These are phyloP conservation scores for Hyaloscypha bicolor DNA, from an alignment of 495 filamentous ascomycete genomes.

Conservation along the genomic window DNA sequence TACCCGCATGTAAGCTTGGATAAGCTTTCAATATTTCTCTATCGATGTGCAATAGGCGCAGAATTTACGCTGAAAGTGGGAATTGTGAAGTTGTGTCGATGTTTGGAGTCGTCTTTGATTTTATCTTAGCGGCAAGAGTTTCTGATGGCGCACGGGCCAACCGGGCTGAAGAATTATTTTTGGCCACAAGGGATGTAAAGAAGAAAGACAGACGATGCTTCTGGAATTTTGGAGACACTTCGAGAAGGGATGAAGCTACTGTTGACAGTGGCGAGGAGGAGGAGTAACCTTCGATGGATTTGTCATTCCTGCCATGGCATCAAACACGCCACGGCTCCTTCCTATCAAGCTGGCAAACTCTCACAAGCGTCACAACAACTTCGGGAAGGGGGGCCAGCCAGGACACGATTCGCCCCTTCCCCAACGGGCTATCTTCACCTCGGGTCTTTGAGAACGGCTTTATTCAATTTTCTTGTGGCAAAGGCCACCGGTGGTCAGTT, in stretches of 20 bases:
- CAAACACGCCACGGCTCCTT: slow-evolving; percentile 8
- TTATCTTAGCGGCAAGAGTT: slow-evolving; percentile 27
- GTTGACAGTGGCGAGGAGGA: slow-evolving; percentile 14
- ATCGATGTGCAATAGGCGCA: neutral
- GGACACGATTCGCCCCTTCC: slow-evolving; percentile 94
- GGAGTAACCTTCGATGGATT: slow-evolving; percentile 24
- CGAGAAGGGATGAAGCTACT: slow-evolving; percentile 26
- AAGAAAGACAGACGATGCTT: slow-evolving; percentile 1
- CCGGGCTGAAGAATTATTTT: slow-evolving; percentile 9
- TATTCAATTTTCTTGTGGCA: slow-evolving; percentile 91
- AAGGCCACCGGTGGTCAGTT: slow-evolving; percentile 92
- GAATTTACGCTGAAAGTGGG: neutral
- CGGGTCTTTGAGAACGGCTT: slow-evolving; percentile 84
- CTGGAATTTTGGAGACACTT: neutral
- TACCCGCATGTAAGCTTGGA: neutral
- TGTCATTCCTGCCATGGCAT: slow-evolving; percentile 26
- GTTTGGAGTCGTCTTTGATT: slow-evolving; percentile 14
- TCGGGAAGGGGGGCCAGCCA: slow-evolving; percentile 63
- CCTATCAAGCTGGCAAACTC: neutral
- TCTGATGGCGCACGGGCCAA: slow-evolving; percentile 17
- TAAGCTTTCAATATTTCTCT: neutral
- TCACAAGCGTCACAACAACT: slow-evolving; percentile 33
- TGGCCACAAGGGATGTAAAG: neutral
- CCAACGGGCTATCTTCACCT: slow-evolving; percentile 94
- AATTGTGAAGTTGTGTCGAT: slow-evolving; percentile 2